Conservation (phyloP, 2,329 filamentous ascomycete species). For the Anthostomella pinea region DNA sequence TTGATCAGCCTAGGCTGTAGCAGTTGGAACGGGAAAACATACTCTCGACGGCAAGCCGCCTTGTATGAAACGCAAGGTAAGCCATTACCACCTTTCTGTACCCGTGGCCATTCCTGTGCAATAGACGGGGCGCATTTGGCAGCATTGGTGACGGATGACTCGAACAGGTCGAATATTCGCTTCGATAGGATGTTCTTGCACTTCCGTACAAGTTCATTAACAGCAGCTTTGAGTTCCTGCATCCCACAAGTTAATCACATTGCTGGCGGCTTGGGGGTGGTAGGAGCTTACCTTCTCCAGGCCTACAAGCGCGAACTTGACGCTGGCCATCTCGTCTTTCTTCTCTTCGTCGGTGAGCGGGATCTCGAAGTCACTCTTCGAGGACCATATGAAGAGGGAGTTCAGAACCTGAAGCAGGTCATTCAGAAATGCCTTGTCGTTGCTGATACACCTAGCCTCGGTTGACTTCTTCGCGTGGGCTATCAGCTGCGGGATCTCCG, state of each 20-base stretch:
- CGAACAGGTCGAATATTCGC: constrained; percentile 9
- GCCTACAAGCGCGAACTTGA: constrained; percentile 5
- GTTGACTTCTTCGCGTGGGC: constrained; percentile 57
- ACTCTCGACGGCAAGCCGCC: constrained; percentile 15
- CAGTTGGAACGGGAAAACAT: not conserved
- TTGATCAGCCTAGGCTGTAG: constrained; percentile 3
- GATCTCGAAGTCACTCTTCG: not conserved
- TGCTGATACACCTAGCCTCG: constrained; percentile 34
- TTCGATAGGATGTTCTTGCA: constrained; percentile 1
- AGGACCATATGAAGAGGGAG: constrained; percentile 19
- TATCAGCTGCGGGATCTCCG: constrained; percentile 56
- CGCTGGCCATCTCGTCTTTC: constrained; percentile 19
- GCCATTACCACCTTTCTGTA: constrained; percentile 6
- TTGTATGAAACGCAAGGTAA: constrained; percentile 12
- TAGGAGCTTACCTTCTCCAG: constrained; percentile 13
- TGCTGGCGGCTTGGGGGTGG: not conserved
- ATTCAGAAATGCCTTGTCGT: constrained; percentile 47
- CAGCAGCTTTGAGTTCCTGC: constrained; percentile 6
- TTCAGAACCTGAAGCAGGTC: constrained; percentile 42
- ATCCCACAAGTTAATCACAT: not conserved
- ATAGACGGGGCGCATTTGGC: constrained; percentile 3
- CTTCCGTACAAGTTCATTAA: constrained; percentile 1
- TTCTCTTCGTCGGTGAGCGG: constrained; percentile 30
- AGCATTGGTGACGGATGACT: constrained; percentile 3
- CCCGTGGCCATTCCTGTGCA: constrained; percentile 11